A percentile compares a stretch with the other conserved stretches of the same genome.
phyloP scores from a whole-genome alignment of 495 filamentous ascomycete species.

The Platismatia glauca region DNA sequence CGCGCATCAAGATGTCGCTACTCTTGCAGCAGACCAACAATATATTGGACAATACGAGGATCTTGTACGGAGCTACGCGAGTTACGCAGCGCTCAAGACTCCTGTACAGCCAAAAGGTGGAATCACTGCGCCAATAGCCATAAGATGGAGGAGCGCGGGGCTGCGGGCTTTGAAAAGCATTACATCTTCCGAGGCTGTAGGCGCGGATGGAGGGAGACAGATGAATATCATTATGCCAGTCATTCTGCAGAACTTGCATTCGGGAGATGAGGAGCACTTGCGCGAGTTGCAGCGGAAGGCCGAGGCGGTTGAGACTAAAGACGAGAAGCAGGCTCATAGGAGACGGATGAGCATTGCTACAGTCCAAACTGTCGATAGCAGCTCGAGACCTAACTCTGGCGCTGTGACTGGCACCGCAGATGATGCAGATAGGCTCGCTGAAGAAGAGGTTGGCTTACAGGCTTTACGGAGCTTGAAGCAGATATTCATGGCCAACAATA shows the following conservation, averaged over 20 bases:
- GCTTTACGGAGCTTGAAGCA: slow-evolving; percentile 74
- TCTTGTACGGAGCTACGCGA: slow-evolving; percentile 66
- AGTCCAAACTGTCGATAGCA: slow-evolving; percentile 58
- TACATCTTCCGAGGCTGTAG: slow-evolving; percentile 66
- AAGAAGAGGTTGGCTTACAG: slow-evolving; percentile 74
- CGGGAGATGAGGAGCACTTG: slow-evolving; percentile 61
- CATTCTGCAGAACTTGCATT: slow-evolving; percentile 76
- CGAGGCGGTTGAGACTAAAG: slow-evolving; percentile 53
- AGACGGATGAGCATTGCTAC: slow-evolving; percentile 73
- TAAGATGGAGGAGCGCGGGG: slow-evolving; percentile 75
- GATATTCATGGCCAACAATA: slow-evolving; percentile 67
- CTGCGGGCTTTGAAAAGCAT: slow-evolving; percentile 70
- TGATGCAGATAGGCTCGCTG: slow-evolving; percentile 75
- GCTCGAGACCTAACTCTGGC: slow-evolving; percentile 55
- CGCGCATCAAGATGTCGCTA: slow-evolving; percentile 66
- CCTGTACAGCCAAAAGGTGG: slow-evolving; percentile 28
- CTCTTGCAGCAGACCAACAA: slow-evolving; percentile 69
- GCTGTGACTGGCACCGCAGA: slow-evolving; percentile 64
- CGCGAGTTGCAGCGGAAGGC: slow-evolving; percentile 51
- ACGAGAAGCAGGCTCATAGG: slow-evolving; percentile 47
- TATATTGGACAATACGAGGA: slow-evolving; percentile 74
- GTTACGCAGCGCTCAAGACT: slow-evolving; percentile 51
- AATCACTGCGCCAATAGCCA: slow-evolving; percentile 63
- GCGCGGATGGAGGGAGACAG: slow-evolving; percentile 62
- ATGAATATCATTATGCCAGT: slow-evolving; percentile 68